Evolutionary conservation across 495 filamentous ascomycete genomes (phyloP), one percentile per base, ranked within the genome.

Genomic region (Lasiosphaeria hispida): DNA sequence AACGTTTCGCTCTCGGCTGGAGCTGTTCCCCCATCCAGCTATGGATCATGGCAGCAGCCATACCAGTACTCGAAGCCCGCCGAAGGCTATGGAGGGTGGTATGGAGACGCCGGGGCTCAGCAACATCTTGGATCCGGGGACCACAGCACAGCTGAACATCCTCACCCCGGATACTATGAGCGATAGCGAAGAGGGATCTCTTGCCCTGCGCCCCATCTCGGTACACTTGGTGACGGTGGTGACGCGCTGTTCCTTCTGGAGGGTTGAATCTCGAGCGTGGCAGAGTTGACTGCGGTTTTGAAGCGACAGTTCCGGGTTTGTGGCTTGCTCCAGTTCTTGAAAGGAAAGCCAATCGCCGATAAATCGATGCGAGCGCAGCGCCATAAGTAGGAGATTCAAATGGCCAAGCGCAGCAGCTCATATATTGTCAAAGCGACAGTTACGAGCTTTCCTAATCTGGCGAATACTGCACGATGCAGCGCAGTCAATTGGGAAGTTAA

Each of bases 11-110:
- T 77, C 36, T 77, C 75, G 0, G 74, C 75, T 13, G 74, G 71
- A 9, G 74, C 75, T 7, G 67, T 70, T 9, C 70, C 73, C 6
- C 65, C 72, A 7, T 49, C 71, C n/a, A 63, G 61, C 18, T 79
- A 79, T 60, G 61, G 68, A 5, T 59, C 69, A 11, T 78, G 77
- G 77, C 74, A 73, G 39, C 76, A 75, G 30, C 63, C 74, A 48
- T 78, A 76, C 54, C 65, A 72, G 23, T 76, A 77, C 53, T 54
- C 72, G 19, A 77, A 69, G 55, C 63, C 68, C 7, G 41, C 18
- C 23, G 74, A 75, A 15, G 58, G 67, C 23, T 77, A 77, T 49
- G 62, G 45, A 10, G 73, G 65, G 6, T 78, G 74, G 75, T 77
- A 77, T 45, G 74, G 72, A 10, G 73, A 74, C 34, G 52, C 59